Evolutionary conservation across 345 rosid species (phyloP).

Genomic region (Crucihimalaya himalaica): DNA sequence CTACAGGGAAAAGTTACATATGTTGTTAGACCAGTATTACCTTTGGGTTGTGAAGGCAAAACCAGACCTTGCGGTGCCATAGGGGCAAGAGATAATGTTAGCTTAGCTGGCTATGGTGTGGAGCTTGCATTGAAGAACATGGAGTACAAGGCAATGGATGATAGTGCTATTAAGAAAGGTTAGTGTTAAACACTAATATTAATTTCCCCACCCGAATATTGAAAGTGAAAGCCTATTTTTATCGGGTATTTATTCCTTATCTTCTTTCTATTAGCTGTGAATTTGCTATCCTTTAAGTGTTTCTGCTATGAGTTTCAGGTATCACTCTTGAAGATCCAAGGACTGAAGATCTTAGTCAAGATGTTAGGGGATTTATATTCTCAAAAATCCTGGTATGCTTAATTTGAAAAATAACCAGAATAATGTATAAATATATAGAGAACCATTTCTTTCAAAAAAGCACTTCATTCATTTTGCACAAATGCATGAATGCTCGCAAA

Average conservation of each 20-base stretch:
- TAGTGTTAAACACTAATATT: constrained; percentile 17
- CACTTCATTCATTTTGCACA: constrained; percentile 15
- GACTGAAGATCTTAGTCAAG: constrained; percentile 98
- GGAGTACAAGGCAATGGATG: constrained; percentile 99
- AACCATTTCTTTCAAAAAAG: constrained; percentile 9
- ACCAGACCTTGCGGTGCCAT: constrained; percentile 79
- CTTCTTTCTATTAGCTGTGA: constrained; percentile 19
- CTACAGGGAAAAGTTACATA: constrained; percentile 82
- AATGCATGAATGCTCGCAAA: constrained; percentile 1
- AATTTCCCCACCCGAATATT: background rate
- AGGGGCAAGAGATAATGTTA: constrained; percentile 72
- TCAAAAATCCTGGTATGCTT: constrained; percentile 87
- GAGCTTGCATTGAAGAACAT: constrained; percentile 99
- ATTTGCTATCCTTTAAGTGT: constrained; percentile 7
- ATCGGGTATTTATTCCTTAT: background rate
- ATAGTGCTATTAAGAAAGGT: constrained; percentile 92
- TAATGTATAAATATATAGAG: background rate
- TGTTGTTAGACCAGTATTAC: constrained; percentile 91
- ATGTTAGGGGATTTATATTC: constrained; percentile 98
- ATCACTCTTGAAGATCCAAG: constrained; percentile 94
- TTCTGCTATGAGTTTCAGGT: constrained; percentile 63
- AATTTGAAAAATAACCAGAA: constrained; percentile 3
- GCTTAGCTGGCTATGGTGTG: constrained; percentile 97
- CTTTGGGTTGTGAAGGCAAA: constrained; percentile 79
- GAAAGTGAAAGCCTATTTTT: background rate